These are phyloP conservation scores for Hypoxylon perforatum DNA, from an alignment of 495 filamentous ascomycete species.

Conservation along the genomic window DNA sequence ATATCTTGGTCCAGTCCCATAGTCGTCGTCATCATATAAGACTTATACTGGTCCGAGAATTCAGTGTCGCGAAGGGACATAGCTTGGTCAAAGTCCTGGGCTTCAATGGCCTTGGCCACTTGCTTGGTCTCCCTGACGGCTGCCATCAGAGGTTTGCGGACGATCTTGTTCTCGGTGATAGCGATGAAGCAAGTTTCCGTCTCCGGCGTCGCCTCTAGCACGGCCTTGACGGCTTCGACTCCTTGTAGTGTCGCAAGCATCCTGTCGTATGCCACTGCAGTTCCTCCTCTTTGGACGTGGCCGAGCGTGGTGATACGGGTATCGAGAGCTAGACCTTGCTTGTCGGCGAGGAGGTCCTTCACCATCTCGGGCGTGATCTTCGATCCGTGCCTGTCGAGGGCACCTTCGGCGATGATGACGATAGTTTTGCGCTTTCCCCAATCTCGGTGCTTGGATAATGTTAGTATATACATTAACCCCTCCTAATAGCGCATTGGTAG, in stretches of 20 bases:
- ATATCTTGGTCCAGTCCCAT: slow-evolving; percentile 57
- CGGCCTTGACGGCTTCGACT: slow-evolving; percentile 94
- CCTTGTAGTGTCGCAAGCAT: slow-evolving; percentile 94
- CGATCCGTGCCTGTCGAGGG: slow-evolving; percentile 84
- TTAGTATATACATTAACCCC: slow-evolving; percentile 47
- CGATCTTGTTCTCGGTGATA: slow-evolving; percentile 97
- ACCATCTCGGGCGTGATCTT: slow-evolving; percentile 83
- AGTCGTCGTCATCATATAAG: slow-evolving; percentile 88
- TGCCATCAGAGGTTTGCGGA: slow-evolving; percentile 85
- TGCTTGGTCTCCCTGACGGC: slow-evolving; percentile 86
- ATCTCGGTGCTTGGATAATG: slow-evolving; percentile 75
- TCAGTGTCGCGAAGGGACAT: slow-evolving; percentile 91
- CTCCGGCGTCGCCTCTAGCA: slow-evolving; percentile 89
- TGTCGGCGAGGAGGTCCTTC: slow-evolving; percentile 86
- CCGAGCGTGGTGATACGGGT: slow-evolving; percentile 95
- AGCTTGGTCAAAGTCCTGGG: slow-evolving; percentile 82
- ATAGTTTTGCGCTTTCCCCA: slow-evolving; percentile 97
- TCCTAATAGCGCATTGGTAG: not conserved
- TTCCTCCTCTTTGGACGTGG: slow-evolving; percentile 94
- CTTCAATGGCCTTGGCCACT: slow-evolving; percentile 82
- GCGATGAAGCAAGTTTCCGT: slow-evolving; percentile 94
- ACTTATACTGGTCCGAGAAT: slow-evolving; percentile 91
- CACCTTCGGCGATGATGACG: slow-evolving; percentile 96
- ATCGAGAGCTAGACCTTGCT: slow-evolving; percentile 76
- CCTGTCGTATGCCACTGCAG: slow-evolving; percentile 92